Evolutionary conservation across 1,284 basidiomycete genomes (phyloP).

Genomic region (Heterobasidion irregulare): DNA sequence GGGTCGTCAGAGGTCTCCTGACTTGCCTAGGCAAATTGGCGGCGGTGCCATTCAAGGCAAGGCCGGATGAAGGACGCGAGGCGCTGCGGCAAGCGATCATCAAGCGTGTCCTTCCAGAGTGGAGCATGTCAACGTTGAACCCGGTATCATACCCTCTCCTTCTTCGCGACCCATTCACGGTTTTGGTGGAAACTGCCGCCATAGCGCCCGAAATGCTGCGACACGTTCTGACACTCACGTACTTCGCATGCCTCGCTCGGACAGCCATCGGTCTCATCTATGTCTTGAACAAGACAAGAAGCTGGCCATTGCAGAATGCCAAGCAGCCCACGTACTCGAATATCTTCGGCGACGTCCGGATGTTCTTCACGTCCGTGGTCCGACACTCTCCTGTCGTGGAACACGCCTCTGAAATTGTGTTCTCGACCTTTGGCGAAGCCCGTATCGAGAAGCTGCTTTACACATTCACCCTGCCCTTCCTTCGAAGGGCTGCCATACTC

Average conservation of each 20-base stretch:
- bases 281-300: constrained; percentile 63
- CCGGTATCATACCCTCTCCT: constrained; percentile 75
- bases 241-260: constrained; percentile 83
- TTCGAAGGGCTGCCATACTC: constrained; percentile 86
- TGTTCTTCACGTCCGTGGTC: constrained; percentile 79
- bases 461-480: constrained; percentile 86
- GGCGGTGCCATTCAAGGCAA: constrained; percentile 54
- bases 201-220: constrained; percentile 83
- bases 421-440: constrained; percentile 71
- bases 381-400: constrained; percentile 75
- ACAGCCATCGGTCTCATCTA: constrained; percentile 79
- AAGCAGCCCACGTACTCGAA: constrained; percentile 44
- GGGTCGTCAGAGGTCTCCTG: constrained; percentile 72
- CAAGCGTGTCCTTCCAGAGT: constrained; percentile 82
- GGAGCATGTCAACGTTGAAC: constrained; percentile 74
- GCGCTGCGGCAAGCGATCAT: constrained; percentile 78
- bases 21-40: constrained; percentile 64
- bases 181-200: constrained; percentile 83
- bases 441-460: constrained; percentile 85
- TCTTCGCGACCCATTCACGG: constrained; percentile 79
- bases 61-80: constrained; percentile 63
- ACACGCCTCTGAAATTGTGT: constrained; percentile 67
- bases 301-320: constrained; percentile 33
- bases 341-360: constrained; percentile 72
- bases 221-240: constrained; percentile 78